Base-by-base conservation (phyloP, 2,329 filamentous ascomycete genomes). In the Botryotinia narcissicola region DNA sequence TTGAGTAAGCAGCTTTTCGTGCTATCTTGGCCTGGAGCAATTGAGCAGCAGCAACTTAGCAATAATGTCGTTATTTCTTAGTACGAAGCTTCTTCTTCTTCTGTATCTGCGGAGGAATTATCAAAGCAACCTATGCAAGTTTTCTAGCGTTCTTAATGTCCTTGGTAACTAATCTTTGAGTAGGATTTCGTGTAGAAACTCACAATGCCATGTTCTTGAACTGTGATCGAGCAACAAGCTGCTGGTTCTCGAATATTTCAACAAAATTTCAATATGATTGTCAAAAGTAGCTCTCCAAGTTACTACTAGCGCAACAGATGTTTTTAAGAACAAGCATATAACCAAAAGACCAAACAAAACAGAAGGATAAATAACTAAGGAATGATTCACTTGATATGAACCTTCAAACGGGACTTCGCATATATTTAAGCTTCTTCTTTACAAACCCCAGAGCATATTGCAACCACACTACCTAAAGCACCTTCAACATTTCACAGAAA, bases 371-470 rank as follows among this genome's bases (percentile, higher is more conserved):
- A 32, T 9, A 4, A 59, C 9, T 22, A 12, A 7, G 3, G 4
- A 32, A 6, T 0, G 0, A 10, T 35, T 8, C 6, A 1, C 20
- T 10, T 10, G n/a, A 51, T n/a, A 12, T 32, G 10, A 14, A 0
- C 1, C 12, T 60, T 35, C 29, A 29, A 22, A 12, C 4, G 20
- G 8, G 16, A 60, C 18, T 25, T 35, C 57, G 7, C 18, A 35
- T 37, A 14, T 60, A 29, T 60, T 35, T 25, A 6, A 22, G 6
- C 57, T 35, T 10, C 2, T 60, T 60, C 9, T 16, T n/a, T 1
- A 35, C 22, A 40, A 40, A 61, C 20, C 14, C 32, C 57, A 35
- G 32, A 14, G 5, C 25, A 35, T 25, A 40, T 37, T 25, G 5
- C 32, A 61, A 61, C 8, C 9, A 4, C 29, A 61, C 22, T 16